phyloP scores from a whole-genome alignment of 441 rosid species.

The Jatropha podagrica region DNA sequence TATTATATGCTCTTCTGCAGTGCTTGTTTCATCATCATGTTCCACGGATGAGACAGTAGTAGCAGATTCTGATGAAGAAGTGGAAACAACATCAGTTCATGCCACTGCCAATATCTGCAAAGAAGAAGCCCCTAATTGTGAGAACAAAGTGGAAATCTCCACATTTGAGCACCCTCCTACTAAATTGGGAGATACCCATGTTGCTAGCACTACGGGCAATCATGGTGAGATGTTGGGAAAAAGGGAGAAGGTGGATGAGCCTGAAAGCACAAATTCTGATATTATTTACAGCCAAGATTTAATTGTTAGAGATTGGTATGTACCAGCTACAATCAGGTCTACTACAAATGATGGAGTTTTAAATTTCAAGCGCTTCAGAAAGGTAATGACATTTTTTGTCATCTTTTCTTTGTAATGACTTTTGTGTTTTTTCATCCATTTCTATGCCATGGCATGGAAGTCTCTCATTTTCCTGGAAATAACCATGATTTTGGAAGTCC shows the following conservation, averaged over 20 bases:
- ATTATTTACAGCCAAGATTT: constrained; percentile 68
- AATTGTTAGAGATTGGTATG: constrained; percentile 46
- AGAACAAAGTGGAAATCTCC: constrained; percentile 36
- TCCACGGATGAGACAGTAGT: constrained; percentile 95
- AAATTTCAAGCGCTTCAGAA: constrained; percentile 84
- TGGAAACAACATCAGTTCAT: constrained; percentile 41
- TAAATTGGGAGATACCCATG: constrained; percentile 34
- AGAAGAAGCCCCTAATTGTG: constrained; percentile 33
- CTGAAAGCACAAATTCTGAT: constrained; percentile 60
- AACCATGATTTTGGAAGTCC: too few species aligned
- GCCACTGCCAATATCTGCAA: constrained; percentile 31
- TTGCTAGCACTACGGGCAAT: constrained; percentile 24
- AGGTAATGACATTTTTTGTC: constrained; percentile 43
- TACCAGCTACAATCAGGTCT: constrained; percentile 29
- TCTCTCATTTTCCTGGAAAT: too few species aligned
- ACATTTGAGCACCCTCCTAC: constrained; percentile 28
- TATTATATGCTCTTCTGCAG: constrained; percentile 40
- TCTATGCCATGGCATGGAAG: background rate
- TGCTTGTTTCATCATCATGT: constrained; percentile 80
- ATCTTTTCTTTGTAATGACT: background rate
- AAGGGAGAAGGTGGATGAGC: constrained; percentile 42
- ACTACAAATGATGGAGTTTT: constrained; percentile 31
- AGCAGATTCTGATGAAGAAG: constrained; percentile 83
- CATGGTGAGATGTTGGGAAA: constrained; percentile 30
- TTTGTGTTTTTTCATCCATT: constrained; percentile 10